Evolutionary conservation across 306 rosid genomes (phyloP), one percentile per base, ranked within the genome.

Genomic region (Potentilla sterilis): DNA sequence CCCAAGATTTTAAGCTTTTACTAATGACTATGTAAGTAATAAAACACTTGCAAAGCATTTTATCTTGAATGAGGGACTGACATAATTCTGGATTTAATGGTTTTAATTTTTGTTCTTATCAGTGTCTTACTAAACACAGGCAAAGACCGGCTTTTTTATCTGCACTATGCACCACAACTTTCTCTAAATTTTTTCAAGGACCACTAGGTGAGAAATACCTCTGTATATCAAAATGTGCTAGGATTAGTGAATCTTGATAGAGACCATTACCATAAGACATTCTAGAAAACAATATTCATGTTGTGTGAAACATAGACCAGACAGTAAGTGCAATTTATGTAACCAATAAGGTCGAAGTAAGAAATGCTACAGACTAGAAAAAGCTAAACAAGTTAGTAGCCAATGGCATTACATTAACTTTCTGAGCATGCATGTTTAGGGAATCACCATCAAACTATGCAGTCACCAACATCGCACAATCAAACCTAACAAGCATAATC

Each of bases 371-470:
- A 52, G 64, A 22, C 28, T 55, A 24, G 46, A 57, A 67, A 55
- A 67, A 40, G 41, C 28, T 38, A 38, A 4, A 67, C 7, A 67
- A 67, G 14, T 15, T 22, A 10, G 16, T 4, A 66, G 51, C 71
- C 52, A n/a, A 66, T 22, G 9, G 4, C 62, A 55, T 12, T 19
- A 41, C 4, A 21, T 9, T 38, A 68, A 24, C 55, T 68, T 22
- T 41, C 15, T n/a, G 40, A 41, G 35, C 34, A 67, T 69, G 57
- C 21, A 44, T 24, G 57, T 41, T 9, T 38, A 68, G 40, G 24
- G 41, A 34, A 68, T 68, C n/a, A 64, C 48, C 11, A 64, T 72
- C 67, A 6, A 18, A 64, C 71, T 51, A 32, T 24, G 77, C 55
- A 63, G 75, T 10, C 48, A 63, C 51, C 52, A 22, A 72, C 52